These are phyloP conservation scores for Chlamydomonas incerta DNA, from an alignment of 139 green algal genomes.

Conservation along the genomic window DNA sequence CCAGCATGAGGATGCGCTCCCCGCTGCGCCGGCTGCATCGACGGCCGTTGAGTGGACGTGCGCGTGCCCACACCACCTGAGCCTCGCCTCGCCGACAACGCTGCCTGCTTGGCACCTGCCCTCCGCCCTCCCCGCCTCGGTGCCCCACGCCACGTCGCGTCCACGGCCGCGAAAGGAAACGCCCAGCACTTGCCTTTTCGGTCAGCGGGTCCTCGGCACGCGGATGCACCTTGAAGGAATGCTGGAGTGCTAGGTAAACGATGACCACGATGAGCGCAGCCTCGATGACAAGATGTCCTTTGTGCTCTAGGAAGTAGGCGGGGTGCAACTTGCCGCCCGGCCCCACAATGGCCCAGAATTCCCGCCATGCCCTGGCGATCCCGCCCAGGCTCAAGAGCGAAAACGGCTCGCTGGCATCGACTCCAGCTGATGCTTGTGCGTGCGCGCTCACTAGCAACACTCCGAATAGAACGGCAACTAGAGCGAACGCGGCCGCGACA, in stretches of 20 bases:
- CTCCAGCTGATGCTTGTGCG: neutral
- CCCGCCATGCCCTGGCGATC: conserved; percentile 2
- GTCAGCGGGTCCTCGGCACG: conserved; percentile 73
- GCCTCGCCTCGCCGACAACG: too few species aligned
- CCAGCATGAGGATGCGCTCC: too few species aligned
- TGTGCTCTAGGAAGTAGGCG: conserved; percentile 81
- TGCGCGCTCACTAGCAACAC: neutral
- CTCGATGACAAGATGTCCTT: conserved; percentile 86
- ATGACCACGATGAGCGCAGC: conserved; percentile 81
- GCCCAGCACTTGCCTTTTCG: conserved; percentile 68
- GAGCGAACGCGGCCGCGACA: neutral
- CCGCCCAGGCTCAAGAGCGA: neutral
- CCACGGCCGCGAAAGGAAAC: too few species aligned
- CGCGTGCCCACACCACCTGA: too few species aligned
- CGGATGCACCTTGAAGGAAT: conserved; percentile 62
- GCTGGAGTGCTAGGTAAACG: conserved; percentile 80
- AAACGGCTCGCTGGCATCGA: too few species aligned
- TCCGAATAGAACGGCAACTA: neutral
- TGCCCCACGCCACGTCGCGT: too few species aligned
- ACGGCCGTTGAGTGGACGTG: too few species aligned
- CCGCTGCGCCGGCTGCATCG: too few species aligned
- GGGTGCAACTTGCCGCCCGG: conserved; percentile 88
- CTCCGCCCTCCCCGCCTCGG: too few species aligned
- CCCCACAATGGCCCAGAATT: conserved; percentile 80
- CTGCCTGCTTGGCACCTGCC: too few species aligned